Evolutionary conservation across 1,284 basidiomycete species (phyloP).

Genomic region (Cryptococcus maquisensis): DNA sequence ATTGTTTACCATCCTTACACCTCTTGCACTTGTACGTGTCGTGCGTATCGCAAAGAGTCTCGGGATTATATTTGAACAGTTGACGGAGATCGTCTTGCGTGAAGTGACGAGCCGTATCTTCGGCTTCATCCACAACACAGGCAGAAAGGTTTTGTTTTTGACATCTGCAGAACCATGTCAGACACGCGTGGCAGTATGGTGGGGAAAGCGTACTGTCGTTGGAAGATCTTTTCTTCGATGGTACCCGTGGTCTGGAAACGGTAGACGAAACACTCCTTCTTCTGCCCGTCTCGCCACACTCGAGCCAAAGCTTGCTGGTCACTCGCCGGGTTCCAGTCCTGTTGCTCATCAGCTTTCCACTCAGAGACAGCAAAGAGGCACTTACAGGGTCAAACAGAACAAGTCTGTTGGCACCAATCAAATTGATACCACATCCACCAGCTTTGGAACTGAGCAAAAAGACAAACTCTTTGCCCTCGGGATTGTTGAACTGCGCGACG

Average conservation of each 20-base stretch:
- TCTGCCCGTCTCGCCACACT: slow-evolving; percentile 99
- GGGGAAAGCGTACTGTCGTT: slow-evolving; percentile 60
- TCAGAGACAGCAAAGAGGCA: not conserved
- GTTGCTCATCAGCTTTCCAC: slow-evolving; percentile 4
- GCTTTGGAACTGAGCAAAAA: slow-evolving; percentile 96
- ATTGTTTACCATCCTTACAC: slow-evolving; percentile 82
- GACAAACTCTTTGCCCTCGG: slow-evolving; percentile 88
- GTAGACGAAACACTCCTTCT: slow-evolving; percentile 99
- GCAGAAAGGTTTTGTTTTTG: slow-evolving; percentile 96
- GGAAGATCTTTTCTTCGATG: slow-evolving; percentile 99
- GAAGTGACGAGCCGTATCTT: slow-evolving; percentile 94
- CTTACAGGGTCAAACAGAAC: slow-evolving; percentile 93
- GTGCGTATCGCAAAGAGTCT: slow-evolving; percentile 88
- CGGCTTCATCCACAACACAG: slow-evolving; percentile 94
- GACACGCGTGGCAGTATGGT: not conserved
- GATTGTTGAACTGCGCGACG: slow-evolving; percentile 96
- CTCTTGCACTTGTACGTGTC: slow-evolving; percentile 97
- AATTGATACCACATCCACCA: slow-evolving; percentile 95
- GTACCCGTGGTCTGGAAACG: slow-evolving; percentile 97
- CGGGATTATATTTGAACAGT: slow-evolving; percentile 86
- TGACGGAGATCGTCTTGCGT: slow-evolving; percentile 83
- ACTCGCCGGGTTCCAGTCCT: slow-evolving; percentile 97
- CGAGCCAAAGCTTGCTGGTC: slow-evolving; percentile 98
- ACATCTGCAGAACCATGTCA: slow-evolving; percentile 52
- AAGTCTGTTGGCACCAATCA: slow-evolving; percentile 93